phyloP scores from a whole-genome alignment of 2,329 filamentous ascomycete genomes.

The Sphaerulina vaccinii region DNA sequence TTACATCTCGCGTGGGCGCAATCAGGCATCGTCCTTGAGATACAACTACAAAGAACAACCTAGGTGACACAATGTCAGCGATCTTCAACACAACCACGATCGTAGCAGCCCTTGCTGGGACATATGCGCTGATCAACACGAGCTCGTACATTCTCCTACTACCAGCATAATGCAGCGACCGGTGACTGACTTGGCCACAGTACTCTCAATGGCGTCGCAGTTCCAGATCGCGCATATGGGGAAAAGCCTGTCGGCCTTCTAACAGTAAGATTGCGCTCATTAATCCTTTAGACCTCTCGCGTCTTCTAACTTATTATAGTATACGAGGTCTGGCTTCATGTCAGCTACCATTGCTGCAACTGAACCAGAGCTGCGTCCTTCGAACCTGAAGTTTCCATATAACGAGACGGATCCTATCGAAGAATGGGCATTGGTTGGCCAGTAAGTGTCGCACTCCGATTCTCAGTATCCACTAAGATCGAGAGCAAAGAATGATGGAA shows the following conservation, averaged over 20 bases:
- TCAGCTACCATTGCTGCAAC: constrained; percentile 6
- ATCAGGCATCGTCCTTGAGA: background rate
- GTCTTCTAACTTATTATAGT: too few species aligned
- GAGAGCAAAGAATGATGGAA: too few species aligned
- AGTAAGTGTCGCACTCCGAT: too few species aligned
- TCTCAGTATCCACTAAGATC: too few species aligned
- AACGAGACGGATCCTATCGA: constrained; percentile 2
- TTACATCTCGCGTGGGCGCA: background rate
- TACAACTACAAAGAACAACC: background rate
- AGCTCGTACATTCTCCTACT: background rate
- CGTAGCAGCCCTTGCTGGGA: constrained; percentile 1
- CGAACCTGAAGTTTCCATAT: constrained; percentile 3
- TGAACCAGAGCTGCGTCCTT: constrained; percentile 4
- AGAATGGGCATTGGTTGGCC: constrained; percentile 10
- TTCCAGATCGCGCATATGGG: constrained; percentile 10
- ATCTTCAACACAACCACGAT: background rate
- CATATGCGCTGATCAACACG: constrained; percentile 8
- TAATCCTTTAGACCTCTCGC: too few species aligned
- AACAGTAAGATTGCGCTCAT: too few species aligned
- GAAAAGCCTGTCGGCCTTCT: constrained; percentile 7
- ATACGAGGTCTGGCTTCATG: constrained; percentile 11
- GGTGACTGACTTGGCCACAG: background rate
- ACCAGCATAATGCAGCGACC: background rate
- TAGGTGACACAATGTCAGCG: background rate
- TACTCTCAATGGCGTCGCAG: constrained; percentile 3